phyloP scores from a whole-genome alignment of 1,139 yeast species.

The Zygoascus hellenicus region DNA sequence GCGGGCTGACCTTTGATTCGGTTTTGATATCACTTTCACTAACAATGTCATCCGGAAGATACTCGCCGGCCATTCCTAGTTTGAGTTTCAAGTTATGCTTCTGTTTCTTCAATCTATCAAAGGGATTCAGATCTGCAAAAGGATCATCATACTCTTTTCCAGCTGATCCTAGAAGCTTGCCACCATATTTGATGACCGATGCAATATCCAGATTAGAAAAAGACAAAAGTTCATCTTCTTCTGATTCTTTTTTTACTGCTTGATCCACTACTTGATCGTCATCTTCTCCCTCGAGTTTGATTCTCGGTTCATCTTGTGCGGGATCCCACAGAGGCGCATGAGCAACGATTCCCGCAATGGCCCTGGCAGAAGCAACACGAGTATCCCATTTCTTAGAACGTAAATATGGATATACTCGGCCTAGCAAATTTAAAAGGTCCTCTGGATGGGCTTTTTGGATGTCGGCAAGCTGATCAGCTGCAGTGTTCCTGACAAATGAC shows the following conservation, averaged over 20 bases:
- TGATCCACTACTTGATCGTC: slow-evolving; percentile 16
- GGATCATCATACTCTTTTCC: slow-evolving; percentile 43
- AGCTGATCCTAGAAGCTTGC: slow-evolving; percentile 66
- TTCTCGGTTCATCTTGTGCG: slow-evolving; percentile 7
- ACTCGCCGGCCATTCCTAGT: slow-evolving; percentile 42
- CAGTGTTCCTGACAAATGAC: slow-evolving; percentile 87
- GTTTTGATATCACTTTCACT: slow-evolving; percentile 31
- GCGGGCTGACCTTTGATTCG: slow-evolving; percentile 17
- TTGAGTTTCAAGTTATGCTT: slow-evolving; percentile 37
- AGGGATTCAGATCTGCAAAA: slow-evolving; percentile 35
- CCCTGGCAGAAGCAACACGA: slow-evolving; percentile 88
- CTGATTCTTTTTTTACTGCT: slow-evolving; percentile 24
- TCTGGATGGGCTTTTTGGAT: slow-evolving; percentile 93
- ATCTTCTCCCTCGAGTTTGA: slow-evolving; percentile 16
- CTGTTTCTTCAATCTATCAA: slow-evolving; percentile 37
- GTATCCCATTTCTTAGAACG: slow-evolving; percentile 92
- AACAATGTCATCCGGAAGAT: slow-evolving; percentile 35
- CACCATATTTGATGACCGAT: slow-evolving; percentile 63
- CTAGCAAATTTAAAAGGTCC: slow-evolving; percentile 73
- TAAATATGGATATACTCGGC: slow-evolving; percentile 86
- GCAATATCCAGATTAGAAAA: slow-evolving; percentile 60
- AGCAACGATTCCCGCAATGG: slow-evolving; percentile 87
- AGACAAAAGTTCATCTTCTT: slow-evolving; percentile 38
- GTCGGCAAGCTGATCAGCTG: slow-evolving; percentile 95
- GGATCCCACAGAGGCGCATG: slow-evolving; percentile 86